These are phyloP conservation scores for Termitomyces sp. DNA, from an alignment of 768 basidiomycete species.

Conservation along the genomic window DNA sequence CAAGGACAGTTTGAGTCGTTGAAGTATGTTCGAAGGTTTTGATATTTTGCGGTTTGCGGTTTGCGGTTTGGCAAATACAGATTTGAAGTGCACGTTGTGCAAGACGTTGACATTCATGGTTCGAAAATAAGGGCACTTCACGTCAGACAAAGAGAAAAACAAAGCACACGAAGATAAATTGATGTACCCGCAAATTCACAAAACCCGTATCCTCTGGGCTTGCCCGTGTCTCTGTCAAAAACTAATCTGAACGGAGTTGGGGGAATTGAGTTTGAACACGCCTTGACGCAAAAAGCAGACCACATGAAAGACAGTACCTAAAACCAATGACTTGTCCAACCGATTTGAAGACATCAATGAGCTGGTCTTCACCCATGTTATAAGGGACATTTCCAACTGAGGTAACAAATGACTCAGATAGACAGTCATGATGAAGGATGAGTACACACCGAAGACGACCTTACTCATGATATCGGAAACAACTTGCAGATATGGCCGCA, in stretches of 20 bases:
- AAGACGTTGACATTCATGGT: not conserved
- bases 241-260: conserved; percentile 51
- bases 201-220: conserved; percentile 90
- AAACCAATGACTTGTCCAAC: conserved; percentile 89
- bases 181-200: conserved; percentile 87
- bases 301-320: conserved; percentile 40
- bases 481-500: not conserved
- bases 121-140: conserved; percentile 19
- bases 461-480: conserved; percentile 45
- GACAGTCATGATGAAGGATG: not conserved
- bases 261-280: conserved; percentile 9
- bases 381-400: conserved; percentile 84
- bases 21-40: not conserved
- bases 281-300: not conserved
- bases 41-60: not conserved
- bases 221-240: conserved; percentile 90
- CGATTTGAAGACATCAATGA: conserved; percentile 84
- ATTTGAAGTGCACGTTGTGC: not conserved
- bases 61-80: not conserved
- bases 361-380: conserved; percentile 84
- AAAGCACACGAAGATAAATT: conserved; percentile 23
- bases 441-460: conserved; percentile 61
- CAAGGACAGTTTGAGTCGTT: not conserved
- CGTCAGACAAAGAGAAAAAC: conserved; percentile 28
- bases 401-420: conserved; percentile 18